A percentile compares a stretch with the other conserved stretches of the same genome.
phyloP scores from a whole-genome alignment of 768 basidiomycete genomes.

The Antrodiella citrinella region DNA sequence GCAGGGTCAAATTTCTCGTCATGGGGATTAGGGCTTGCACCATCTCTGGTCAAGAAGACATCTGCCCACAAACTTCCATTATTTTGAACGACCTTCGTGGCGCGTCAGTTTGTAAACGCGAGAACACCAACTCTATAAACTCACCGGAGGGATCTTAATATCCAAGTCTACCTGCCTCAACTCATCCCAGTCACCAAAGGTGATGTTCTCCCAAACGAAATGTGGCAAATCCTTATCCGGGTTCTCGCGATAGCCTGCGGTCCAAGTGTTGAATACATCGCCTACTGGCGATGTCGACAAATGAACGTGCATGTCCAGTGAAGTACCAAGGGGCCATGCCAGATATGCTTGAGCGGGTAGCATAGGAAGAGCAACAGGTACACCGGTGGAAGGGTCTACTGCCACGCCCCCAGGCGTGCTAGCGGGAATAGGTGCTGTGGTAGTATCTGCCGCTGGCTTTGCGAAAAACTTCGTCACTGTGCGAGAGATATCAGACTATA shows the following conservation, averaged over 20 bases:
- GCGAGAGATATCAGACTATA: constrained; percentile 4
- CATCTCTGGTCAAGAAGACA: constrained; percentile 62
- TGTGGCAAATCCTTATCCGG: constrained; percentile 50
- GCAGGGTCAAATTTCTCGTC: constrained; percentile 42
- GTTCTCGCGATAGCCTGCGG: constrained; percentile 39
- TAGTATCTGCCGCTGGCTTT: constrained; percentile 24
- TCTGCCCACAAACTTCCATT: constrained; percentile 85
- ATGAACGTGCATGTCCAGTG: constrained; percentile 65
- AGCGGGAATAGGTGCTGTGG: constrained; percentile 26
- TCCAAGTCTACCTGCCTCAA: constrained; percentile 45
- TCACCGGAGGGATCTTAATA: constrained; percentile 62
- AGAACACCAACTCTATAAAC: no score
- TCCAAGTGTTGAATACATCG: constrained; percentile 52
- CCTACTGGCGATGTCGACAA: constrained; percentile 58
- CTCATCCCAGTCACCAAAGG: constrained; percentile 71
- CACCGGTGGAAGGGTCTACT: constrained; percentile 9
- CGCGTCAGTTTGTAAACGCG: background rate
- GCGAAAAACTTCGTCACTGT: constrained; percentile 40
- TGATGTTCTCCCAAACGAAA: constrained; percentile 73
- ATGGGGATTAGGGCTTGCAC: constrained; percentile 56
- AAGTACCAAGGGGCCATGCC: constrained; percentile 54
- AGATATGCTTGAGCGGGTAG: constrained; percentile 47
- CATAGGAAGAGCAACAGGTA: constrained; percentile 14
- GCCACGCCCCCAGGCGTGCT: constrained; percentile 2
- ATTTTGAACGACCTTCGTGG: constrained; percentile 70